These are phyloP conservation scores for Morella rubra DNA, from an alignment of 306 rosid species.

Conservation along the genomic window DNA sequence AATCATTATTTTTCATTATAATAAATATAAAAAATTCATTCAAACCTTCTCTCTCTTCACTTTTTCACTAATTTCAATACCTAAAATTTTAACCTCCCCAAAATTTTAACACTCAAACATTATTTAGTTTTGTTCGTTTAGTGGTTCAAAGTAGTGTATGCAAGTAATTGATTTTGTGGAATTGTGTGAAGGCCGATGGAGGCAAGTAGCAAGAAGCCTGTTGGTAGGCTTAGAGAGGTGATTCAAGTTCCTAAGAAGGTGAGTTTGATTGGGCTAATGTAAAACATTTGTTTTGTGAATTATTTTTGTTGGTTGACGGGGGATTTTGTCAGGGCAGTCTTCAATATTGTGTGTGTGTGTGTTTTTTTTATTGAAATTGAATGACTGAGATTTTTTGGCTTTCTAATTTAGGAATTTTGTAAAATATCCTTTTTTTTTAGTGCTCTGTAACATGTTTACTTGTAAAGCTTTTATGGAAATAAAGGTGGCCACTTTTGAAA, in stretches of 20 bases:
- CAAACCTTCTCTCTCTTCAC: too few species aligned
- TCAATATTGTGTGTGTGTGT: background rate
- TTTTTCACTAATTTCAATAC: too few species aligned
- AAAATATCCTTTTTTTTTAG: background rate
- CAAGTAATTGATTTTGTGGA: conserved; percentile 18
- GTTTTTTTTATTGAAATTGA: background rate
- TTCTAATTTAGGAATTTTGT: background rate
- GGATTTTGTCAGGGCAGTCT: background rate
- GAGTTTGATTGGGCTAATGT: conserved; percentile 8
- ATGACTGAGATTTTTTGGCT: background rate
- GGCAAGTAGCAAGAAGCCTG: conserved; percentile 80
- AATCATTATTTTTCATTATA: too few species aligned
- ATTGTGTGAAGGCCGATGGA: conserved; percentile 77
- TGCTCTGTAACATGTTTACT: background rate
- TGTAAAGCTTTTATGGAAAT: background rate
- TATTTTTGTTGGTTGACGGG: background rate
- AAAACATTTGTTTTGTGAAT: background rate
- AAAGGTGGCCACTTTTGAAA: background rate
- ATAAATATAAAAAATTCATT: too few species aligned
- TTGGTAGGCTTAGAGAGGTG: conserved; percentile 65
- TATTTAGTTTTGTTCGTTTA: background rate
- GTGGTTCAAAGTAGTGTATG: background rate
- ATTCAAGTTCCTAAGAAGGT: conserved; percentile 83
- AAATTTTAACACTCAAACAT: too few species aligned
- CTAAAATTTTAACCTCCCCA: too few species aligned